A percentile compares a stretch with the other conserved stretches of the same genome.
These are phyloP conservation scores for Amanita pseudoporphyria DNA, from an alignment of 768 basidiomycete species.

Conservation along the genomic window DNA sequence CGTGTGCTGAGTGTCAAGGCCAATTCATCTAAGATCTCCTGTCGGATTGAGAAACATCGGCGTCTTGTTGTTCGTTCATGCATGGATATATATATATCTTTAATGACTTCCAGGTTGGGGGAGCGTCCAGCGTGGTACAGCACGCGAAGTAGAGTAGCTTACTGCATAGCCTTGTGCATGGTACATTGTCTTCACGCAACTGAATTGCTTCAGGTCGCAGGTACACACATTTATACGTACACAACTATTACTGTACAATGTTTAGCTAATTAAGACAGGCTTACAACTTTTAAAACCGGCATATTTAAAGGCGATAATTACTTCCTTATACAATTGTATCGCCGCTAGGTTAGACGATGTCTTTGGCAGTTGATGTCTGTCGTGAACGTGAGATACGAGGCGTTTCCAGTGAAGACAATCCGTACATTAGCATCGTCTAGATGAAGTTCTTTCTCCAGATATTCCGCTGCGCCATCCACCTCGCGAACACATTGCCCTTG, in stretches of 20 bases:
- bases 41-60: slow-evolving; percentile 98
- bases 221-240: no score
- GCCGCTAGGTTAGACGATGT: no score
- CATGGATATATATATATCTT: background rate
- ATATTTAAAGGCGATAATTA: no score
- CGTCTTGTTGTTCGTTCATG: slow-evolving; percentile 71
- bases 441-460: slow-evolving; percentile 13
- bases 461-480: slow-evolving; percentile 17
- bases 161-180: background rate
- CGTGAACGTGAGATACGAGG: no score
- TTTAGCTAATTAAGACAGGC: no score
- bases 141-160: slow-evolving; percentile 64
- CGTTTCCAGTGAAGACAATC: background rate
- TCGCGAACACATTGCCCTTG: slow-evolving; percentile 15
- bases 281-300: no score
- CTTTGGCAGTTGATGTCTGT: no score
- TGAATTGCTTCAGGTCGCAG: no score
- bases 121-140: slow-evolving; percentile 78
- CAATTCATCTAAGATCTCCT: slow-evolving; percentile 88
- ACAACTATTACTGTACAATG: no score
- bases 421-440: slow-evolving; percentile 1
- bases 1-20: slow-evolving; percentile 91
- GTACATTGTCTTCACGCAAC: background rate
- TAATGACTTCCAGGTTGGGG: slow-evolving; percentile 40
- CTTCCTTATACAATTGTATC: no score